These are phyloP conservation scores for Cardiospermum halicacabum DNA, from an alignment of 345 rosid species.

Conservation along the genomic window DNA sequence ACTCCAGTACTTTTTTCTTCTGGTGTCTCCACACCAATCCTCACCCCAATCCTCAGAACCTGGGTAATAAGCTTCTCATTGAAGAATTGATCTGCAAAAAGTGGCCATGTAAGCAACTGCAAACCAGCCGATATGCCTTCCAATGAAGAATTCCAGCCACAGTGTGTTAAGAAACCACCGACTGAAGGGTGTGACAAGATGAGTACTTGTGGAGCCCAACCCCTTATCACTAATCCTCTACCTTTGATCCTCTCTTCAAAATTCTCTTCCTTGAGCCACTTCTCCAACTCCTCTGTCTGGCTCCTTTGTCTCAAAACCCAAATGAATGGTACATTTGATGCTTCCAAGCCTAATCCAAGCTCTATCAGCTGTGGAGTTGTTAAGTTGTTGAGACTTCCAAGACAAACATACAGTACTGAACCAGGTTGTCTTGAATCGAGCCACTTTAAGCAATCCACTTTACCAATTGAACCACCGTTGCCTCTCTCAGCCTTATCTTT, in stretches of 20 bases:
- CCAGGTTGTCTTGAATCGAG: conserved; percentile 23
- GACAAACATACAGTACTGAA: conserved; percentile 43
- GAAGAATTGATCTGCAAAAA: conserved; percentile 54
- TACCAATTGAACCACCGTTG: conserved; percentile 15
- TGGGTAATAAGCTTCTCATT: conserved; percentile 51
- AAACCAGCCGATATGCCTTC: conserved; percentile 42
- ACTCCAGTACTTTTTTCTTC: conserved; percentile 42
- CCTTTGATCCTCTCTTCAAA: conserved; percentile 25
- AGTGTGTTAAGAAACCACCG: conserved; percentile 60
- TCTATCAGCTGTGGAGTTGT: conserved; percentile 29
- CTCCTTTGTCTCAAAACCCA: conserved; percentile 50
- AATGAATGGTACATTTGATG: conserved; percentile 35
- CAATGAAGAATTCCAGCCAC: conserved; percentile 64
- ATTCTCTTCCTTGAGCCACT: conserved; percentile 24
- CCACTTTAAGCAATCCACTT: conserved; percentile 29
- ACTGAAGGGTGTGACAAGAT: conserved; percentile 46
- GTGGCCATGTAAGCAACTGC: conserved; percentile 63
- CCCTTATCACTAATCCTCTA: conserved; percentile 39
- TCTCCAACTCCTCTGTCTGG: conserved; percentile 19
- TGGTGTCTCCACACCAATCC: conserved; percentile 32
- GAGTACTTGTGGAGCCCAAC: conserved; percentile 60
- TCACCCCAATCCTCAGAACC: conserved; percentile 41
- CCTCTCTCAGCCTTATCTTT: conserved; percentile 32
- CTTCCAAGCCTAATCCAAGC: conserved; percentile 39
- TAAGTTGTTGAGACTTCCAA: conserved; percentile 39